Evolutionary conservation across 78 protist genomes (phyloP).

Genomic region (Chrysochromulina tobinii): DNA sequence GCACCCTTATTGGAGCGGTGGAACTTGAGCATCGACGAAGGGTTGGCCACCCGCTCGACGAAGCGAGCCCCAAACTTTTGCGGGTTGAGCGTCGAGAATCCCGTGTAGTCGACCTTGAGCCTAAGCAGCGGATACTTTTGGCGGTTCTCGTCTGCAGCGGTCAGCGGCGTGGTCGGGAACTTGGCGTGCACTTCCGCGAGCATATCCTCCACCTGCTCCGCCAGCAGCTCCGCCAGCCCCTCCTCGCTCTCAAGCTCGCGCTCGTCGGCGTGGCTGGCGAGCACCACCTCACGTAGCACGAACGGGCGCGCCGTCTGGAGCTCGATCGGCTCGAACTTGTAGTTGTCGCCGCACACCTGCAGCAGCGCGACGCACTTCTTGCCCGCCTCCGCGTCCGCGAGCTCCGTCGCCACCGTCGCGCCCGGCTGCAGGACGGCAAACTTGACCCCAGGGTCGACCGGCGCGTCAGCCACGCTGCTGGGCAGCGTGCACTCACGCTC

Average conservation of each 20-base stretch:
- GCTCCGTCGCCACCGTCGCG: constrained; percentile 84
- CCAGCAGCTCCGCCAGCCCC: no score
- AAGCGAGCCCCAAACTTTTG: constrained; percentile 74
- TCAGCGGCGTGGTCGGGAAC: no score
- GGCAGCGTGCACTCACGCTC: constrained; percentile 84
- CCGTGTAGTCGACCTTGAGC: constrained; percentile 51
- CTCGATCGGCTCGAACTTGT: constrained; percentile 33
- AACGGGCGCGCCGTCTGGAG: constrained; percentile 65
- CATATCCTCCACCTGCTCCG: background rate
- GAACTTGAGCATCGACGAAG: no score
- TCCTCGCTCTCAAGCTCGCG: constrained; percentile 41
- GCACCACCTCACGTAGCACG: constrained; percentile 39
- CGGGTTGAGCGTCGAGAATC: constrained; percentile 59
- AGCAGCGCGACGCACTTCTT: constrained; percentile 68
- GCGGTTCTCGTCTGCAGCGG: background rate
- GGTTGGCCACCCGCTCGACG: constrained; percentile 78
- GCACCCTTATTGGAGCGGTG: no score
- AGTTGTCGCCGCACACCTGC: constrained; percentile 55
- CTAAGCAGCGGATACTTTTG: background rate
- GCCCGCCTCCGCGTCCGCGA: constrained; percentile 77
- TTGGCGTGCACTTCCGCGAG: no score
- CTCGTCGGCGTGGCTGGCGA: background rate
- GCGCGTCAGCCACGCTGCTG: no score
- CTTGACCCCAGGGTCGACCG: no score
- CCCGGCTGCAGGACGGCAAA: constrained; percentile 90